A percentile compares a stretch with the other conserved stretches of the same genome.
phyloP scores from a whole-genome alignment of 805 yeast species.

The Kuraishia piskuri region DNA sequence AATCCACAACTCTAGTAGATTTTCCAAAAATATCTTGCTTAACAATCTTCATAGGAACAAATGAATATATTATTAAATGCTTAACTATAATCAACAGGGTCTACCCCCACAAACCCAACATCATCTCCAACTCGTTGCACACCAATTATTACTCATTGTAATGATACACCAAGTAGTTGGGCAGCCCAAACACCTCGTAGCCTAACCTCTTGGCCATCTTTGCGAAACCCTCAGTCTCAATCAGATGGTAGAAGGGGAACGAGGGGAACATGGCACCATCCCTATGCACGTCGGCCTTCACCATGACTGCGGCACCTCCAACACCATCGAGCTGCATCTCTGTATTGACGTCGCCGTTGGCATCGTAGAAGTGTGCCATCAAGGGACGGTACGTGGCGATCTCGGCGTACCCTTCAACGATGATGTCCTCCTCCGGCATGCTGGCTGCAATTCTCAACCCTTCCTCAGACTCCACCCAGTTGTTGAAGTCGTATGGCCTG shows the following conservation, averaged over 20 bases:
- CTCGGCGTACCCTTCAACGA: conserved; percentile 91
- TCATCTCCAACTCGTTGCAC: too few relatives aligned
- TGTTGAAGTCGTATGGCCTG: conserved; percentile 91
- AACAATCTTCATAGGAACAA: too few relatives aligned
- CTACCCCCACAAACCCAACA: not conserved
- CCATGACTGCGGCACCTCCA: conserved; percentile 95
- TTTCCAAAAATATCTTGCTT: too few relatives aligned
- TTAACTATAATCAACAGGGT: not conserved
- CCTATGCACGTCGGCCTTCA: conserved; percentile 95
- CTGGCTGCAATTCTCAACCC: conserved; percentile 67
- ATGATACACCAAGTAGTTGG: conserved; percentile 89
- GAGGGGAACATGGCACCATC: conserved; percentile 99
- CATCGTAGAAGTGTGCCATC: conserved; percentile 83
- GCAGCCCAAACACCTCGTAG: conserved; percentile 85
- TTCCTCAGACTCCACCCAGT: conserved; percentile 84
- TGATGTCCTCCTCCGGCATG: conserved; percentile 81
- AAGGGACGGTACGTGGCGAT: conserved; percentile 89
- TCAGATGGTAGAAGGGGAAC: conserved; percentile 92
- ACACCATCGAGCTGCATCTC: conserved; percentile 93
- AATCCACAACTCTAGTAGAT: too few relatives aligned
- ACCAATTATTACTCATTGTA: conserved; percentile 52
- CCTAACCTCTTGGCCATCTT: conserved; percentile 94
- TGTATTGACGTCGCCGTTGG: conserved; percentile 48
- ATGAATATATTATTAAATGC: too few relatives aligned
- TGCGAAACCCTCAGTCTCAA: conserved; percentile 98